These are phyloP conservation scores for Biancaea sappan DNA, from an alignment of 306 rosid genomes.

Conservation along the genomic window DNA sequence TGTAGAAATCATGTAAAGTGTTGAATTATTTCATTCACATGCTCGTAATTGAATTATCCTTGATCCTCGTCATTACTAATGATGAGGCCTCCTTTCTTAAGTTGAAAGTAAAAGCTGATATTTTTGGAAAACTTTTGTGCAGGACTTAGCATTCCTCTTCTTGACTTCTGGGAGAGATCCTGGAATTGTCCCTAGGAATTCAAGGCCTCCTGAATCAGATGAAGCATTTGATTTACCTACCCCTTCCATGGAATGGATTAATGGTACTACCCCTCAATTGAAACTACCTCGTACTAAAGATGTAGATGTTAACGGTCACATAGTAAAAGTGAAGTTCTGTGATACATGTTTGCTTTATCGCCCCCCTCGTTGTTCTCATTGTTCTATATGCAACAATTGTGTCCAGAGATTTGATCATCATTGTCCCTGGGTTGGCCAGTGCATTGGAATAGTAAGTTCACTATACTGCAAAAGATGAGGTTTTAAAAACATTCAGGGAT, in stretches of 20 bases:
- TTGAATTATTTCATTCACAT: constrained; percentile 27
- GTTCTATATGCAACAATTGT: constrained; percentile 98
- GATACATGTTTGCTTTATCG: constrained; percentile 95
- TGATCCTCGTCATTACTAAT: constrained; percentile 12
- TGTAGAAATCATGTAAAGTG: background rate
- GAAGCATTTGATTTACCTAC: constrained; percentile 61
- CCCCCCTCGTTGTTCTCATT: constrained; percentile 95
- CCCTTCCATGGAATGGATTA: constrained; percentile 98
- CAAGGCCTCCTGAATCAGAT: constrained; percentile 77
- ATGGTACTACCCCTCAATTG: constrained; percentile 78
- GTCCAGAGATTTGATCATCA: constrained; percentile 99
- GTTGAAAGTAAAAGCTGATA: constrained; percentile 43
- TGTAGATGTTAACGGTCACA: constrained; percentile 70
- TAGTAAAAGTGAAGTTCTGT: constrained; percentile 89
- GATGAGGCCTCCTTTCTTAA: constrained; percentile 24
- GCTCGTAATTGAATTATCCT: constrained; percentile 21
- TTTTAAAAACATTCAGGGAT: constrained; percentile 3
- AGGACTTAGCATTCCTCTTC: constrained; percentile 82
- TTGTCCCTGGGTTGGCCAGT: constrained; percentile 99
- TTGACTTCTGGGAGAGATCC: constrained; percentile 94
- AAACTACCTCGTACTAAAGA: constrained; percentile 92
- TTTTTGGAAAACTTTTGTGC: constrained; percentile 45
- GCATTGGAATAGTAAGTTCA: constrained; percentile 89
- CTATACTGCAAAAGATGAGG: background rate
- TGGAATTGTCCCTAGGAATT: constrained; percentile 88